Evolutionary conservation across 228 moss, liverwort and hornwort genomes (phyloP), one percentile per base, ranked within the genome.

Genomic region (Sphagnum magellanicum): DNA sequence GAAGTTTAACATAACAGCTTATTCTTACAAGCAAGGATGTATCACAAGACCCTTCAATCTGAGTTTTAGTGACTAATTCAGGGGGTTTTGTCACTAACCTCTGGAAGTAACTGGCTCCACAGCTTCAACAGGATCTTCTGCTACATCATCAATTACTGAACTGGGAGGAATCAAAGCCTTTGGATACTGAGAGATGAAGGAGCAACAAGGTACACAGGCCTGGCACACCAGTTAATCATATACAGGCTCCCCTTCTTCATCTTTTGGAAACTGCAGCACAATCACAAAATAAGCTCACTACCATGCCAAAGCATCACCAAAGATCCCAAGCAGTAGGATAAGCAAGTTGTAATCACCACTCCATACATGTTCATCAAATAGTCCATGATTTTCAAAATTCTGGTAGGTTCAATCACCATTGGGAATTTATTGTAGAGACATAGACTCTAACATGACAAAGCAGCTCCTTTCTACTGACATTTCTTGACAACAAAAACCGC

Each of bases 221-320:
- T 80, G 79, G 80, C 94, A 95, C 11, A 95, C 76, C 49, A 95
- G 74, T 75, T 95, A 92, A 68, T 90, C 95, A 67, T 83, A 95
- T n/a, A 72, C 65, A 8, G 92, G 87, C 50, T 95, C 92, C 67
- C 89, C 89, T 58, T 95, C 92, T 5, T 92, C 89, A 67, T 95
- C 92, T 73, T 85, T 83, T 67, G 92, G 89, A 66, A 87, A 79
- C 92, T 93, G 90, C 73, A 70, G 58, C 52, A 63, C 68, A 68
- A n/a, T 32, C 32, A 32, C 32, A 32, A 32, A 32, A 32, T 32
- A 32, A 32, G 32, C 32, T 32, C 32, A 17, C 17, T 32, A 32
- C 32, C 32, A 32, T 32, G 32, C 32, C 32, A 32, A 32, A 32
- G 32, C 32, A 32, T 1, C 32, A 32, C 32, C 32, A 32, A 32